phyloP scores from a whole-genome alignment of 352 stramenopile genomes.

The Vaucheria bursata region DNA sequence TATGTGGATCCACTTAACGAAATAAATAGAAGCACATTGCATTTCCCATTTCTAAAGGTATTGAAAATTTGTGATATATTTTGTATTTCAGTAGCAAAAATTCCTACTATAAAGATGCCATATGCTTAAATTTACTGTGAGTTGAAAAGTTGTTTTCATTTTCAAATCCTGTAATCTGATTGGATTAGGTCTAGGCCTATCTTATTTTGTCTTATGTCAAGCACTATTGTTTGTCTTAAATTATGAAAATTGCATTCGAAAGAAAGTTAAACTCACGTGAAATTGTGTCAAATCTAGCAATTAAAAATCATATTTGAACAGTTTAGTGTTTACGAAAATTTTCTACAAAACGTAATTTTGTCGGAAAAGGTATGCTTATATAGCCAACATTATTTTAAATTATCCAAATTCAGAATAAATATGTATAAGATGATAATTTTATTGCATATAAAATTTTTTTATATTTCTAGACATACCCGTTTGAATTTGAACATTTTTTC shows the following conservation, averaged over 20 bases:
- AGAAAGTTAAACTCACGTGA: too few species aligned
- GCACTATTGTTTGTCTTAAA: too few species aligned
- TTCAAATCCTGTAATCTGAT: too few species aligned
- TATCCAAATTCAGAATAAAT: background rate
- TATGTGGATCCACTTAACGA: conserved; percentile 40
- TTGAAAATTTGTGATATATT: background rate
- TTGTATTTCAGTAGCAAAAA: background rate
- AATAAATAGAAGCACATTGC: conserved; percentile 19
- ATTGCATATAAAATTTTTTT: background rate
- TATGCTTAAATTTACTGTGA: background rate
- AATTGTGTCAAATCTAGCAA: too few species aligned
- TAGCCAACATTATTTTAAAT: background rate
- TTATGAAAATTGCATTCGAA: too few species aligned
- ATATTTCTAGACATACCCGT: background rate
- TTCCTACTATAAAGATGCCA: background rate
- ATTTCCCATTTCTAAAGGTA: background rate
- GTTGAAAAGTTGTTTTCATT: background rate
- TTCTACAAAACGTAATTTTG: too few species aligned
- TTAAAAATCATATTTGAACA: too few species aligned
- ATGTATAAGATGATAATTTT: background rate
- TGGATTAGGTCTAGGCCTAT: too few species aligned
- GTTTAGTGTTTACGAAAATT: too few species aligned
- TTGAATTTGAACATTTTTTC: background rate
- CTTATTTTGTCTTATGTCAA: too few species aligned
- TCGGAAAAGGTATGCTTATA: too few species aligned